These are phyloP conservation scores for Cucumis cinereus DNA, from an alignment of 306 rosid species.

Conservation along the genomic window DNA sequence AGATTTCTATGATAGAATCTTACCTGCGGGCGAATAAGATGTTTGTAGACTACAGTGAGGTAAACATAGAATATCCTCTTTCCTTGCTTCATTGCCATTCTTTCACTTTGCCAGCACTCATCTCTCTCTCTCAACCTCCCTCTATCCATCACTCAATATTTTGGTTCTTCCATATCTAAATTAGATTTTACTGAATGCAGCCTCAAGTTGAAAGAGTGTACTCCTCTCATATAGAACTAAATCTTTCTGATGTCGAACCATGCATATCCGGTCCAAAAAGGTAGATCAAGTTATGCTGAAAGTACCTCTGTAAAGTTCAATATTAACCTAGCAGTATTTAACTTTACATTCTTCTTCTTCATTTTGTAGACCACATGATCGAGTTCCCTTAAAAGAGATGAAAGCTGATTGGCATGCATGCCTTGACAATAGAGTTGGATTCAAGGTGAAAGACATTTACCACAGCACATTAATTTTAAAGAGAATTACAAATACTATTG, in stretches of 20 bases:
- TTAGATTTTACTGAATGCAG: constrained; percentile 21
- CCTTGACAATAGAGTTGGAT: constrained; percentile 86
- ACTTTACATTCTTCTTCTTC: not conserved
- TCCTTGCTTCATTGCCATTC: not conserved
- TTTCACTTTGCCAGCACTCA: not conserved
- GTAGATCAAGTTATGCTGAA: constrained; percentile 16
- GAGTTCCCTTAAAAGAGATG: constrained; percentile 86
- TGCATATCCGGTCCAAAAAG: constrained; percentile 97
- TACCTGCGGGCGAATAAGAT: constrained; percentile 72
- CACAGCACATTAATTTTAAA: not conserved
- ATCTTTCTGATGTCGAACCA: constrained; percentile 74
- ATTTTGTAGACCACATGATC: constrained; percentile 77
- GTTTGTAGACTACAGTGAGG: constrained; percentile 92
- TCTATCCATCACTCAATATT: not conserved
- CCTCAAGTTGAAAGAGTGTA: constrained; percentile 73
- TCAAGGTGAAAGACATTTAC: constrained; percentile 46
- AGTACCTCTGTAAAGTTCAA: not conserved
- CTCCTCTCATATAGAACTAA: constrained; percentile 67
- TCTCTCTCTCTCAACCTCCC: not conserved
- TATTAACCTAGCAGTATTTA: not conserved
- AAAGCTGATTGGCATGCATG: constrained; percentile 87
- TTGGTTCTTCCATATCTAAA: not conserved
- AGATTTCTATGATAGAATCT: constrained; percentile 75
- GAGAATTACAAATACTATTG: not conserved
- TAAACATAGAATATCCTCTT: constrained; percentile 7